phyloP scores from a whole-genome alignment of 495 filamentous ascomycete genomes.

The Penicillium arizonense region DNA sequence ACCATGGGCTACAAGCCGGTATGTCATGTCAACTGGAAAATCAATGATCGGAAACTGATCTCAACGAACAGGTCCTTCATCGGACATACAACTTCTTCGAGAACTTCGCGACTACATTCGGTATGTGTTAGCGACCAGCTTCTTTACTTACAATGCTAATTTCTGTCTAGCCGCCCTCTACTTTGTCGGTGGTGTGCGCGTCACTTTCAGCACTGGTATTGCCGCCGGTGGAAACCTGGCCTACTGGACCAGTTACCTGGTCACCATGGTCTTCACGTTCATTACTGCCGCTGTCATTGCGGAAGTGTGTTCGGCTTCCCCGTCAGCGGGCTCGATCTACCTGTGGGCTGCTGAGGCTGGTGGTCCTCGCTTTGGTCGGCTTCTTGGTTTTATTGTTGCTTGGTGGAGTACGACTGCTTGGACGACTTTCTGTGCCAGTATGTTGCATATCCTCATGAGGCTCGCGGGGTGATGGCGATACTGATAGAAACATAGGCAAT shows the following conservation, averaged over 20 bases:
- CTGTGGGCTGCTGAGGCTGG: slow-evolving; percentile 58
- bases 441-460: background rate
- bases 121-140: slow-evolving; percentile 24
- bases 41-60: slow-evolving; percentile 4
- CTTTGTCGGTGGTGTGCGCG: slow-evolving; percentile 55
- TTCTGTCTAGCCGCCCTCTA: slow-evolving; percentile 47
- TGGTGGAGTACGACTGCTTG: slow-evolving; percentile 62
- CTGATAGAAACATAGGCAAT: slow-evolving; percentile 31
- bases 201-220: slow-evolving; percentile 56
- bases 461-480: background rate
- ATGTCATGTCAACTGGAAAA: slow-evolving; percentile 18
- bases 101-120: slow-evolving; percentile 56
- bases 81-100: slow-evolving; percentile 50
- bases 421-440: slow-evolving; percentile 55
- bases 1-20: slow-evolving; percentile 52
- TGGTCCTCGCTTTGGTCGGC: slow-evolving; percentile 49
- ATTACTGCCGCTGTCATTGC: slow-evolving; percentile 57
- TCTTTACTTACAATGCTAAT: background rate
- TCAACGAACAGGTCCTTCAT: slow-evolving; percentile 38
- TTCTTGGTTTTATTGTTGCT: slow-evolving; percentile 55
- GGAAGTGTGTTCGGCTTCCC: slow-evolving; percentile 55
- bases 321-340: slow-evolving; percentile 56
- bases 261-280: slow-evolving; percentile 55
- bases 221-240: slow-evolving; percentile 55
- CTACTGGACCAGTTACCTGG: slow-evolving; percentile 58